These are phyloP conservation scores for Hansenula lynferdii DNA, from an alignment of 1,139 yeast species.

Conservation along the genomic window DNA sequence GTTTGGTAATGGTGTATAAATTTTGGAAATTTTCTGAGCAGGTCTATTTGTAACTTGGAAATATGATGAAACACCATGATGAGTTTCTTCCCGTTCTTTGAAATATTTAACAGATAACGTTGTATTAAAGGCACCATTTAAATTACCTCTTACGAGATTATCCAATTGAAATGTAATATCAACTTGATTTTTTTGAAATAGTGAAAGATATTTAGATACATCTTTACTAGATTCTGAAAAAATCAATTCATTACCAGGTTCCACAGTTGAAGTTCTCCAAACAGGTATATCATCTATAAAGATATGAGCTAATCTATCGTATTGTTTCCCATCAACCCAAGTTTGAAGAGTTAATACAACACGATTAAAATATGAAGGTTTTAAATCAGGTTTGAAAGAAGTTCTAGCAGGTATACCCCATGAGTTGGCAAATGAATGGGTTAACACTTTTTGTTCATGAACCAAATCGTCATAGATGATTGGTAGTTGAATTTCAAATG, in stretches of 20 bases:
- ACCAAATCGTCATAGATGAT: conserved; percentile 35
- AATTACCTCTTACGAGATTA: conserved; percentile 50
- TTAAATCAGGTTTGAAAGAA: conserved; percentile 35
- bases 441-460: conserved; percentile 33
- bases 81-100: conserved; percentile 11
- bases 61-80: too few relatives aligned
- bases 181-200: conserved; percentile 40
- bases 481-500: conserved; percentile 20
- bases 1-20: conserved; percentile 16
- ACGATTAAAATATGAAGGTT: conserved; percentile 40
- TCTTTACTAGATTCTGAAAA: conserved; percentile 56
- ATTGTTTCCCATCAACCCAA: conserved; percentile 62
- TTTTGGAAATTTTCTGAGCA: conserved; percentile 13
- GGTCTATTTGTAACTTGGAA: conserved; percentile 20
- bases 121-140: conserved; percentile 60
- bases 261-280: conserved; percentile 86
- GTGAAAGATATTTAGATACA: conserved; percentile 47
- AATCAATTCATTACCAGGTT: conserved; percentile 52
- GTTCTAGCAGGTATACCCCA: conserved; percentile 51
- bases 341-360: conserved; percentile 59
- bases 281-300: conserved; percentile 61
- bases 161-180: conserved; percentile 55
- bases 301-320: conserved; percentile 70
- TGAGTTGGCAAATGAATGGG: conserved; percentile 49
- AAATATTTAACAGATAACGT: conserved; percentile 50